Percentiles rank a stretch among this genome's conserved stretches.
Evolutionary conservation across 192 early-diverging fungal genomes (phyloP).

Genomic region (Mortierella antarctica): DNA sequence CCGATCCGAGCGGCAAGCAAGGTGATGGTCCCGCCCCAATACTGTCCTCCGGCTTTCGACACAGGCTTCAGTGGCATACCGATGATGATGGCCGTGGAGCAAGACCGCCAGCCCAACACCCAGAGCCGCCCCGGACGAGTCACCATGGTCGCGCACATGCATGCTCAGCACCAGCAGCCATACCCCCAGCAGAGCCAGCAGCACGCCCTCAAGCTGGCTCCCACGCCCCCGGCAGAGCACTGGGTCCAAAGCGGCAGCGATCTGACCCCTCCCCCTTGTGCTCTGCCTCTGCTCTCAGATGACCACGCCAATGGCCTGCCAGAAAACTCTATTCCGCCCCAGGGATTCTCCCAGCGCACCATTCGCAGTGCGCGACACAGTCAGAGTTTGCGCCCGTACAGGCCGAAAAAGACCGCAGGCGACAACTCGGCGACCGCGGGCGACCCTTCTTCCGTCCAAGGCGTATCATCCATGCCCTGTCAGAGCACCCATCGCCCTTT

Average conservation of each 20-base stretch:
- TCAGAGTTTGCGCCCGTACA: slow-evolving; percentile 2
- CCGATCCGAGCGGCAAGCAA: too few relatives aligned
- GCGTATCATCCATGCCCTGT: too few relatives aligned
- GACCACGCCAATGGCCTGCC: slow-evolving; percentile 14
- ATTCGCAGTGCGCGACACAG: not conserved
- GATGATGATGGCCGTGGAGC: slow-evolving; percentile 11
- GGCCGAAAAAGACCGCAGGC: not conserved
- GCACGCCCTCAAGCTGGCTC: too few relatives aligned
- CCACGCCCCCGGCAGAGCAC: not conserved
- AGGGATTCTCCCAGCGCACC: not conserved
- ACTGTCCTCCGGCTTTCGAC: slow-evolving; percentile 17
- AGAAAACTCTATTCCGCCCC: slow-evolving; percentile 21
- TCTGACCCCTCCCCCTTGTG: not conserved
- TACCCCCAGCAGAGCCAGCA: too few relatives aligned
- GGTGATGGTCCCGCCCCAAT: slow-evolving; percentile 27
- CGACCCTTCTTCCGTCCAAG: too few relatives aligned
- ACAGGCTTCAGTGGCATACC: slow-evolving; percentile 15
- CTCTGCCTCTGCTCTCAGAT: slow-evolving; percentile 13
- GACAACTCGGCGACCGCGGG: not conserved
- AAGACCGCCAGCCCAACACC: slow-evolving; percentile 1
- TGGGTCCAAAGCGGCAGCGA: not conserved
- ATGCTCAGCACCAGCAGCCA: not conserved
- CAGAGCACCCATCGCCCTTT: too few relatives aligned
- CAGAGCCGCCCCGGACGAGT: not conserved
- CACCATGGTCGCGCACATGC: not conserved